These are phyloP conservation scores for Aphanomyces astaci DNA, from an alignment of 352 stramenopile genomes.

Conservation along the genomic window DNA sequence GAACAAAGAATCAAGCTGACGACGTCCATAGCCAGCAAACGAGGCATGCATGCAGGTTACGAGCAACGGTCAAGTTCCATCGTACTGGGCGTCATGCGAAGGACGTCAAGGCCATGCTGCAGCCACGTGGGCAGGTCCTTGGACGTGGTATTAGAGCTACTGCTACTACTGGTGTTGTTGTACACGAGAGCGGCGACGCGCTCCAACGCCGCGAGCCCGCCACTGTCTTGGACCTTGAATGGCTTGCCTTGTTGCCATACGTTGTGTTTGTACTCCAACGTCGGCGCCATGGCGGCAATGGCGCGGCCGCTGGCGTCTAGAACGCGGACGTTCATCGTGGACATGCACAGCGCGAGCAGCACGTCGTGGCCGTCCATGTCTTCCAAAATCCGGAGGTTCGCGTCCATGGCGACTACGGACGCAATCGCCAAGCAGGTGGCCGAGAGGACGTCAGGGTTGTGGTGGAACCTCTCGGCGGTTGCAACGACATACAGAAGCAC, in stretches of 20 bases:
- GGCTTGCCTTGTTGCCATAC: background rate
- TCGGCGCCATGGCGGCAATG: constrained; percentile 44
- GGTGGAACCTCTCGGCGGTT: constrained; percentile 27
- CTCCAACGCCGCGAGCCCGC: constrained; percentile 8
- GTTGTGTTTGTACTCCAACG: constrained; percentile 19
- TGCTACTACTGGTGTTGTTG: too few species aligned
- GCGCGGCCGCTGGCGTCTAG: constrained; percentile 42
- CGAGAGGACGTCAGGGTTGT: constrained; percentile 31
- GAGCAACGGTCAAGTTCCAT: too few species aligned
- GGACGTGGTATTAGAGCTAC: too few species aligned
- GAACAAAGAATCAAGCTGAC: too few species aligned
- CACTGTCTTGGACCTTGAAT: background rate
- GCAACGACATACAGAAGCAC: constrained; percentile 55
- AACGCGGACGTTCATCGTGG: constrained; percentile 27
- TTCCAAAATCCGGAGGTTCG: constrained; percentile 28
- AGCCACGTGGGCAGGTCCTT: constrained; percentile 3
- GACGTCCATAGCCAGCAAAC: too few species aligned
- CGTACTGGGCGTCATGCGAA: background rate
- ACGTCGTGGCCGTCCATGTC: constrained; percentile 43
- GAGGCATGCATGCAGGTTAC: too few species aligned
- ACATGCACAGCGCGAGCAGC: constrained; percentile 44
- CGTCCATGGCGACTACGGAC: constrained; percentile 36
- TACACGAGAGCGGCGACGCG: background rate
- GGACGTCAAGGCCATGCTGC: background rate
- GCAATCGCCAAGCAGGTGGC: constrained; percentile 46